Percentiles rank a stretch among this genome's conserved stretches.
These are phyloP conservation scores for Xerocomellus amylosporus DNA, from an alignment of 768 basidiomycete species.

Conservation along the genomic window DNA sequence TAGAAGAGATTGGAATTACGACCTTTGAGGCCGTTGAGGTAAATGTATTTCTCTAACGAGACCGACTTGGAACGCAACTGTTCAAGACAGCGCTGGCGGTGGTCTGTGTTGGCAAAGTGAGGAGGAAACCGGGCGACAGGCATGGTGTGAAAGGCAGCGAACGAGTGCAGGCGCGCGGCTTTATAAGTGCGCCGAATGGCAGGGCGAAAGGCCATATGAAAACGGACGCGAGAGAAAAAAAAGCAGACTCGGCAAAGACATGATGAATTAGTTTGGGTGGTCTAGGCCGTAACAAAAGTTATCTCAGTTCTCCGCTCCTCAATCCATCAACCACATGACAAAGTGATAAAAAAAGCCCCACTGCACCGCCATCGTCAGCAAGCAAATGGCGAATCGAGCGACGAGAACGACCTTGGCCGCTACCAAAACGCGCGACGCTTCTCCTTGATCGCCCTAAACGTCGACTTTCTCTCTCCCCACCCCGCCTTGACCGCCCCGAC, in stretches of 20 bases:
- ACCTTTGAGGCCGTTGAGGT: constrained; percentile 59
- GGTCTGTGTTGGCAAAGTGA: constrained; percentile 47
- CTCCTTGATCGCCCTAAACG: constrained; percentile 59
- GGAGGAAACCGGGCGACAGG: constrained; percentile 42
- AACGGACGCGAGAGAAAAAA: background rate
- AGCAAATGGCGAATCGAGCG: background rate
- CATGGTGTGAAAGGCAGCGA: constrained; percentile 27
- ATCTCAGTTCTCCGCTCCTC: background rate
- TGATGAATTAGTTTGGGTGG: too few species aligned
- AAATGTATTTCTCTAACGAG: constrained; percentile 69
- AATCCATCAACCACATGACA: background rate
- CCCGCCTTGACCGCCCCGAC: constrained; percentile 47
- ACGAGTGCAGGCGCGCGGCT: background rate
- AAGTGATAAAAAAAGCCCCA: background rate
- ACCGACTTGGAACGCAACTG: constrained; percentile 57
- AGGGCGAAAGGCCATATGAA: constrained; percentile 5
- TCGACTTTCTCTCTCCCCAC: constrained; percentile 71
- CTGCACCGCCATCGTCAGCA: constrained; percentile 3
- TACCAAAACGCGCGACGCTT: constrained; percentile 77
- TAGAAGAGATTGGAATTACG: constrained; percentile 68
- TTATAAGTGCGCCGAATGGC: background rate
- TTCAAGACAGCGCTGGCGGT: constrained; percentile 52
- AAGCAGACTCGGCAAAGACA: background rate
- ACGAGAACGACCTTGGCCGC: constrained; percentile 9
- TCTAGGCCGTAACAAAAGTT: too few species aligned